Evolutionary conservation across 2,329 filamentous ascomycete genomes (phyloP), one percentile per base, ranked within the genome.

Genomic region (Curvularia spicifera): DNA sequence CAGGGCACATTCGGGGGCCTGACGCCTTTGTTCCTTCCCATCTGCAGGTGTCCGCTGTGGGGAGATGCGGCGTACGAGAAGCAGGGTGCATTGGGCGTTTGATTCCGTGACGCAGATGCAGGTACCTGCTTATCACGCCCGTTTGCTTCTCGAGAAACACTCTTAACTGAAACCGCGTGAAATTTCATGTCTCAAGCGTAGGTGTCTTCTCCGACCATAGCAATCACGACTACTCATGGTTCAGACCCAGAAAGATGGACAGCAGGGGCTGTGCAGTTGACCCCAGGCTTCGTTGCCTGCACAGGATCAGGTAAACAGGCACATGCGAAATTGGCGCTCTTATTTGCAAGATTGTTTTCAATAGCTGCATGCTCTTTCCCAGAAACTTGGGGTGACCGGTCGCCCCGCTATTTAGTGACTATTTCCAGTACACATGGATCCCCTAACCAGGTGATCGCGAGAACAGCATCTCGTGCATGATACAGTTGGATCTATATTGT

Each of bases 401-500:
- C 47, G 47, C 39, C 31, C 43, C 20, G 9, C 49, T 45, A 18
- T 49, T 53, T 57, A 52, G 51, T 59, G 51, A 56, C 54, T 43
- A 28, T 50, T 15, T 50, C 46, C 28, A 55, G 47, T 43, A 47
- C 55, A 51, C 39, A 31, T 52, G 43, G 26, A 44, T 40, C n/a
- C 37, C 51, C 53, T 44, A 51, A 39, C 54, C 56, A 51, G 35
- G 18, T 51, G 28, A 45, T 28, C 31, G 22, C 22, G 43, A 37
- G 39, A 20, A 26, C 35, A 50, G 26, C n/a, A 20, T 20, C n/a
- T 43, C 20, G 29, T 37, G 26, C 46, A 39, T 28, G 28, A 44
- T 20, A 48, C 29, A 40, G 44, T 51, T 57, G 56, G 51, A 28
- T 29, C 40, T 61, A 53, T 22, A 54, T 53, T 61, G 31, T 33